phyloP scores from a whole-genome alignment of 768 basidiomycete species.

The Gloeopeniophorella convolvens region DNA sequence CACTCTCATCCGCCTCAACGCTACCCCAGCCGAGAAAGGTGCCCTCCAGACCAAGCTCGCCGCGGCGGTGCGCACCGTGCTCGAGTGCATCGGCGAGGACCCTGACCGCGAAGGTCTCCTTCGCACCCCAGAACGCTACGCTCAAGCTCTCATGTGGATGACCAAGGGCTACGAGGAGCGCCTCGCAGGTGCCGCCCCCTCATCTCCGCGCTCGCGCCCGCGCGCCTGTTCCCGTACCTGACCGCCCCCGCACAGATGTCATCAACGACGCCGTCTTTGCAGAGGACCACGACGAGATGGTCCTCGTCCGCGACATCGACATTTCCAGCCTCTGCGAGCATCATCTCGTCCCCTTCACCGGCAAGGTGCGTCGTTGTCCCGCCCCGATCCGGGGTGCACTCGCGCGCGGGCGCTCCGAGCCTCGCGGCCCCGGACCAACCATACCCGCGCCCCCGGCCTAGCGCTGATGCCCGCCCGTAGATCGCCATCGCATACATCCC shows the following conservation, averaged over 20 bases:
- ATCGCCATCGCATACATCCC: conserved; percentile 92
- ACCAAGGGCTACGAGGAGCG: conserved; percentile 97
- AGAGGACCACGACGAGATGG: conserved; percentile 99
- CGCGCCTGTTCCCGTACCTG: conserved; percentile 9
- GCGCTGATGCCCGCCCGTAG: conserved; percentile 34
- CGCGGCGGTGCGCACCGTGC: conserved; percentile 79
- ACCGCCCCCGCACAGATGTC: conserved; percentile 61
- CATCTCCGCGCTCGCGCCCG: conserved; percentile 2
- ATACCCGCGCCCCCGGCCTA: too few species aligned
- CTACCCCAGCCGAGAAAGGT: conserved; percentile 64
- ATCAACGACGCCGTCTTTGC: conserved; percentile 98
- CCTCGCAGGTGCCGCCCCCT: conserved; percentile 56
- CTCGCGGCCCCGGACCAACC: background rate
- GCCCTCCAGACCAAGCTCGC: conserved; percentile 73
- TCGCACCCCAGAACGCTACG: conserved; percentile 91
- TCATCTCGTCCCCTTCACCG: conserved; percentile 96
- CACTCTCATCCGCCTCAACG: conserved; percentile 77
- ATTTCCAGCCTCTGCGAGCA: conserved; percentile 98
- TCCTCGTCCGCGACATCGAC: conserved; percentile 95
- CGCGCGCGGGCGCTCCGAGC: background rate
- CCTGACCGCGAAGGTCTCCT: conserved; percentile 90
- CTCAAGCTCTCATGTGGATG: conserved; percentile 98
- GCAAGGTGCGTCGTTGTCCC: conserved; percentile 60
- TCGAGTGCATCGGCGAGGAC: conserved; percentile 98
- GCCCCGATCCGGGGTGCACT: too few species aligned